Base-by-base conservation (phyloP, 148 eudicot genomes). In the Arctostaphylos glauca region DNA sequence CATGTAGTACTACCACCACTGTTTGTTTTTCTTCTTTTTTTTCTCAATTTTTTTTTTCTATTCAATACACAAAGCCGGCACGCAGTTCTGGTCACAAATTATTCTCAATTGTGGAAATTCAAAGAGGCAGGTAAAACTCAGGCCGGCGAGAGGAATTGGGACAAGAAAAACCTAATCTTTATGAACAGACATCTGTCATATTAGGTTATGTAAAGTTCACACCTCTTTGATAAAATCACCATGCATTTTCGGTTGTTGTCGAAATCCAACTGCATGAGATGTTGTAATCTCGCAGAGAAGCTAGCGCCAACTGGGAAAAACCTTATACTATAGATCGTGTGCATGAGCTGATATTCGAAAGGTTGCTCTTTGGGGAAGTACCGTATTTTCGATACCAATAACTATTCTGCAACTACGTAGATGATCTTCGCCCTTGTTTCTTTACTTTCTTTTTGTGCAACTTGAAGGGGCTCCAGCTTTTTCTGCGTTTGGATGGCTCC, bases 401-500 rank as follows among this genome's bases (percentile, higher is more conserved):
- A 31, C 21, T 2, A 18, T 52, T 76, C 47, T 76, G 62, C 47
- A 54, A 47, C 77, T 50, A 77, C 66, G 87, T 89, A 15, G 97
- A 91, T 48, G 92, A 86, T 86, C 94, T 86, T 68, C 93, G 88
- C 97, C 94, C 90, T 75, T 88, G 98, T 72, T 91, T 94, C 89
- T 88, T 96, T 19, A 88, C 89, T 77, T 89, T 92, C 80, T 86
- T 92, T 78, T 92, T 98, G 82, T 85, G 87, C 82, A 94, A 82
- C 80, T 93, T 92, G 86, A 94, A 96, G 15, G 98, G 97, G 58
- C 95, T 94, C 98, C 99, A 96, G 78, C 92, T 93, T 79, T 96
- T 96, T 74, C 97, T 85, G 76, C 97, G 93, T 82, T 91, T 94
- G 5, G 97, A 88, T 25, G 98, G 89, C 84, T 94, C 95, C 54